A percentile compares a stretch with the other conserved stretches of the same genome.
Evolutionary conservation across 1,284 basidiomycete genomes (phyloP).

Genomic region (Trichosporon coremiiforme): DNA sequence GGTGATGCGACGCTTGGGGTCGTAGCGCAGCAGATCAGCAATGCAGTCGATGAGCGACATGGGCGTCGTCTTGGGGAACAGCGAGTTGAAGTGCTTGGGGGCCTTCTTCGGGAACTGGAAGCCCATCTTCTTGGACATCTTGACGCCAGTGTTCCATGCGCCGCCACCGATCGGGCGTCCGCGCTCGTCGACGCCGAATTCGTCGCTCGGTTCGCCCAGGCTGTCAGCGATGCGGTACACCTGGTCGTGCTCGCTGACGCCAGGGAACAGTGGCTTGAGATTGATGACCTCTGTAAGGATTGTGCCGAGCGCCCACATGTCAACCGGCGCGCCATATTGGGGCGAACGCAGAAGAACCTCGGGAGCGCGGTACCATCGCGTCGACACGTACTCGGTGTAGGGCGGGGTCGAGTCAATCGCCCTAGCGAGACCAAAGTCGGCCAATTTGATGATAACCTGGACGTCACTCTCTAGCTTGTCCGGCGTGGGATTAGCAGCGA

Average conservation of each 20-base stretch:
- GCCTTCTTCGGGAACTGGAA: slow-evolving; percentile 85
- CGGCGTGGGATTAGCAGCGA: background rate
- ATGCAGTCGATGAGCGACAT: slow-evolving; percentile 87
- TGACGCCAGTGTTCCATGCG: slow-evolving; percentile 79
- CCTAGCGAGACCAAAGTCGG: slow-evolving; percentile 95
- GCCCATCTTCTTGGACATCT: slow-evolving; percentile 82
- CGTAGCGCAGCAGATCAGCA: slow-evolving; percentile 87
- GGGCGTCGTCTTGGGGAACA: slow-evolving; percentile 80
- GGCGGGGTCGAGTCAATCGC: slow-evolving; percentile 87
- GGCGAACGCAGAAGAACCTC: slow-evolving; percentile 89
- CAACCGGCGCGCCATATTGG: slow-evolving; percentile 94
- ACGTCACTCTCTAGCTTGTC: slow-evolving; percentile 76
- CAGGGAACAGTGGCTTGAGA: slow-evolving; percentile 95
- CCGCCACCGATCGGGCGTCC: slow-evolving; percentile 80
- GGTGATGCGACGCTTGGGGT: slow-evolving; percentile 82
- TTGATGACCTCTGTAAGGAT: slow-evolving; percentile 97
- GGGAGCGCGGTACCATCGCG: slow-evolving; percentile 98
- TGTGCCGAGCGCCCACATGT: slow-evolving; percentile 98
- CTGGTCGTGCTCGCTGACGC: slow-evolving; percentile 92
- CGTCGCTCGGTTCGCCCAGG: slow-evolving; percentile 84
- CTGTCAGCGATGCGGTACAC: slow-evolving; percentile 85
- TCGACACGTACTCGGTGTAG: slow-evolving; percentile 98
- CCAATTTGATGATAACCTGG: slow-evolving; percentile 94
- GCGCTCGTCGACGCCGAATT: slow-evolving; percentile 75
- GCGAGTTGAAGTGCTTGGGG: slow-evolving; percentile 72